Conservation (phyloP, 2,329 filamentous ascomycete species). For the Madurella fahalii region DNA sequence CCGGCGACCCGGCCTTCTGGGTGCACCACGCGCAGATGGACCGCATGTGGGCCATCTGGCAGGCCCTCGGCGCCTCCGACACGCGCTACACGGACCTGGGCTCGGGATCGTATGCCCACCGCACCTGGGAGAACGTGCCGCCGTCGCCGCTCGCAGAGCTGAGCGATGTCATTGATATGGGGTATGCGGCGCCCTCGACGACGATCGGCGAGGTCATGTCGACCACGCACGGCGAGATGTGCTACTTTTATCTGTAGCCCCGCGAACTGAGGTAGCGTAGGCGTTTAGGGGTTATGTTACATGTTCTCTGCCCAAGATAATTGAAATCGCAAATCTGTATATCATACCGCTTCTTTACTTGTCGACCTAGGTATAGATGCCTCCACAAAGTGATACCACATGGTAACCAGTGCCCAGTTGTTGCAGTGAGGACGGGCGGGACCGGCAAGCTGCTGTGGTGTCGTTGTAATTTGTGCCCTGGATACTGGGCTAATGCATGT, state of each 20-base stretch:
- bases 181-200: slow-evolving; percentile 26
- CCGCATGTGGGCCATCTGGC: slow-evolving; percentile 17
- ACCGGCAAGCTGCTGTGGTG: too few species aligned
- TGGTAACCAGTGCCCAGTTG: too few species aligned
- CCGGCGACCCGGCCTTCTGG: slow-evolving; percentile 17
- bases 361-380: too few species aligned
- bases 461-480: too few species aligned
- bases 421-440: too few species aligned
- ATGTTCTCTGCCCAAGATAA: too few species aligned
- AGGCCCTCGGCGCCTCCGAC: slow-evolving; percentile 12
- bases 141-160: slow-evolving; percentile 25
- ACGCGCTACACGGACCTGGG: slow-evolving; percentile 27
- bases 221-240: slow-evolving; percentile 27
- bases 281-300: too few species aligned
- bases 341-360: too few species aligned
- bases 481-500: too few species aligned
- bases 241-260: slow-evolving; percentile 30
- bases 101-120: slow-evolving; percentile 27
- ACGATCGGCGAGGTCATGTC: slow-evolving; percentile 31
- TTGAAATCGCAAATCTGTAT: too few species aligned
- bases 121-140: slow-evolving; percentile 30
- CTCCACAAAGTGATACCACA: too few species aligned
- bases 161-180: slow-evolving; percentile 30
- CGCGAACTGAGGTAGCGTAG: too few species aligned
- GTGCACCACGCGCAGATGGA: slow-evolving; percentile 20